phyloP scores from a whole-genome alignment of 2,329 filamentous ascomycete species.

The Fusarium sp. region DNA sequence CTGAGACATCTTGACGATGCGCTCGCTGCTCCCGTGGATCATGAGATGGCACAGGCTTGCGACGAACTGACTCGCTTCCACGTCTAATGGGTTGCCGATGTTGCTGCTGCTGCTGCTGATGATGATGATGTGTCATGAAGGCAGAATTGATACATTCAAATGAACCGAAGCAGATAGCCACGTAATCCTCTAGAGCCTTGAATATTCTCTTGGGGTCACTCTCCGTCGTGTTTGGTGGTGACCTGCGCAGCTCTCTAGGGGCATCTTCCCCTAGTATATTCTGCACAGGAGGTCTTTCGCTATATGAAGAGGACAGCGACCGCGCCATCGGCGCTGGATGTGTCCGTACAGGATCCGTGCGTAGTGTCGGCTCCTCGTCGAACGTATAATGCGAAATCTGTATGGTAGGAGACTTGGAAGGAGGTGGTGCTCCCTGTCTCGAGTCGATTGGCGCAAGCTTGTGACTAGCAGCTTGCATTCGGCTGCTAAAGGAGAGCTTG shows the following conservation, averaged over 20 bases:
- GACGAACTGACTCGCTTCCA: slow-evolving; percentile 43
- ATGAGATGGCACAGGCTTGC: slow-evolving; percentile 43
- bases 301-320: slow-evolving; percentile 60
- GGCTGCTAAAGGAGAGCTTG: slow-evolving; percentile 38
- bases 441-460: slow-evolving; percentile 11
- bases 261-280: slow-evolving; percentile 24
- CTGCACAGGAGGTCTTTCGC: slow-evolving; percentile 51
- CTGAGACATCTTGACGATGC: slow-evolving; percentile 52
- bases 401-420: slow-evolving; percentile 35
- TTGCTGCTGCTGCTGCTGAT: no score
- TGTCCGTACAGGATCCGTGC: slow-evolving; percentile 47
- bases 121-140: slow-evolving; percentile 66
- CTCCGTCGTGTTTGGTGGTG: slow-evolving; percentile 30
- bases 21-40: slow-evolving; percentile 49
- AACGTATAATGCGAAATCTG: slow-evolving; percentile 48
- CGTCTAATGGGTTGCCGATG: slow-evolving; percentile 48
- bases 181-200: slow-evolving; percentile 80
- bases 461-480: slow-evolving; percentile 31
- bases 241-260: slow-evolving; percentile 28
- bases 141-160: slow-evolving; percentile 80
- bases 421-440: slow-evolving; percentile 8
- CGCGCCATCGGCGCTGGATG: slow-evolving; percentile 42
- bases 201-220: slow-evolving; percentile 72
- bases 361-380: slow-evolving; percentile 53
- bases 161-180: slow-evolving; percentile 74